Evolutionary conservation across 202 grass and related monocot genomes (phyloP), one percentile per base, ranked within the genome.

Genomic region (Elaeis oleifera): DNA sequence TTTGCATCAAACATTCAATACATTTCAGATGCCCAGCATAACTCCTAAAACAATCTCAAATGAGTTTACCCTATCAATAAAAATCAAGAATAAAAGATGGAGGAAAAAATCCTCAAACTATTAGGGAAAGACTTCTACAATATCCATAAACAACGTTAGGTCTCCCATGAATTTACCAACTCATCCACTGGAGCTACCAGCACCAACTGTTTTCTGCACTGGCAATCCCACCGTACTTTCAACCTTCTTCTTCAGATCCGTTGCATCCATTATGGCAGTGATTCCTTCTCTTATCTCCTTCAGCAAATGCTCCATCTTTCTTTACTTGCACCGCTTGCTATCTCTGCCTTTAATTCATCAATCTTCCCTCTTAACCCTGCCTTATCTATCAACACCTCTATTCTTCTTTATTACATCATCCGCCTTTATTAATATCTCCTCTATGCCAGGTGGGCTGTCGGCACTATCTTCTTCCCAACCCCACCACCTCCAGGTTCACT

Each of bases 261-360:
- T 17, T 14, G 18, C 4, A 49, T 56, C 59, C 7, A 73, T 16
- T 6, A 25, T 50, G 3, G 59, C 70, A 63, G 21, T 51, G 48
- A 63, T 73, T 73, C 54, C 59, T 29, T 73, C 70, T 14, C 24
- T 73, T 14, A 73, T 73, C 59, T 63, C 59, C 6, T 22, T 26
- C 5, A 23, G 20, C 51, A 73, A 54, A 24, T 73, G n/a, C 51
- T 73, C 51, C 6, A 49, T 16, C 50, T 63, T 73, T 73, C 51
- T 14, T 54, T 31, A 1, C 54, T 23, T 3, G 59, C 54, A 63
- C 70, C 59, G 39, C 13, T 63, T 5, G 29, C 59, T 15, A 73
- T 73, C 70, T 73, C 70, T 51, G 14, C 19, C 70, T 63, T 73
- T 28, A 63, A 13, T 11, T 63, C 70, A 1, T 73, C 50, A 25